Percentiles rank a stretch among this genome's conserved stretches.
Conservation (phyloP, 1,139 yeast species). For the Taiozyma sp. region DNA sequence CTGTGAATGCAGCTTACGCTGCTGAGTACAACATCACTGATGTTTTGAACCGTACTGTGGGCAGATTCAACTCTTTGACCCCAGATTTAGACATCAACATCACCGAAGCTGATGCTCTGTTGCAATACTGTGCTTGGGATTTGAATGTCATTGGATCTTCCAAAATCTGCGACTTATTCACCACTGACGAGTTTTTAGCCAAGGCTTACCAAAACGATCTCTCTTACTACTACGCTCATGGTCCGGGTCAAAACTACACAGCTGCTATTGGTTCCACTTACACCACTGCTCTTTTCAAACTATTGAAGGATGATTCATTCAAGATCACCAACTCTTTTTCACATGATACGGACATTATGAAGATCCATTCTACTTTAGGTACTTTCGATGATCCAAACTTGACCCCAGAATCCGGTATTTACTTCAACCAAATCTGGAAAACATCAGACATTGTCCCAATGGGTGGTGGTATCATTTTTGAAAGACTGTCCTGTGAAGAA, state of each 20-base stretch:
- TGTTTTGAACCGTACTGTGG: conserved; percentile 19
- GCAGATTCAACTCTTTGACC: conserved; percentile 26
- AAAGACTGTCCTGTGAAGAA: conserved; percentile 35
- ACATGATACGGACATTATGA: conserved; percentile 18
- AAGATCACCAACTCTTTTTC: conserved; percentile 14
- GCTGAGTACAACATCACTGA: conserved; percentile 13
- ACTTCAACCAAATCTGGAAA: conserved; percentile 39
- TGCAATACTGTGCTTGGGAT: conserved; percentile 47
- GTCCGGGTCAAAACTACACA: conserved; percentile 44
- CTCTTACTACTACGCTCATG: conserved; percentile 35
- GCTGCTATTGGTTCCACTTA: conserved; percentile 41
- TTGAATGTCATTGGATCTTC: conserved; percentile 43
- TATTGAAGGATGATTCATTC: conserved; percentile 26
- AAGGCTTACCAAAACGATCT: conserved; percentile 41
- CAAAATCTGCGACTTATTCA: conserved; percentile 45
- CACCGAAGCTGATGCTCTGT: conserved; percentile 36
- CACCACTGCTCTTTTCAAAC: conserved; percentile 41
- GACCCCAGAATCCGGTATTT: conserved; percentile 29
- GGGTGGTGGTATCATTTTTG: conserved; percentile 49
- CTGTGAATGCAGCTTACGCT: conserved; percentile 18
- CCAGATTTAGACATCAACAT: conserved; percentile 35
- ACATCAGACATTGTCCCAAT: conserved; percentile 46
- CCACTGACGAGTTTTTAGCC: conserved; percentile 41
- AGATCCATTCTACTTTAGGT: conserved; percentile 40
- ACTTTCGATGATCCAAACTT: conserved; percentile 25